Evolutionary conservation across 495 filamentous ascomycete genomes (phyloP).

Genomic region (Parathielavia appendiculata): DNA sequence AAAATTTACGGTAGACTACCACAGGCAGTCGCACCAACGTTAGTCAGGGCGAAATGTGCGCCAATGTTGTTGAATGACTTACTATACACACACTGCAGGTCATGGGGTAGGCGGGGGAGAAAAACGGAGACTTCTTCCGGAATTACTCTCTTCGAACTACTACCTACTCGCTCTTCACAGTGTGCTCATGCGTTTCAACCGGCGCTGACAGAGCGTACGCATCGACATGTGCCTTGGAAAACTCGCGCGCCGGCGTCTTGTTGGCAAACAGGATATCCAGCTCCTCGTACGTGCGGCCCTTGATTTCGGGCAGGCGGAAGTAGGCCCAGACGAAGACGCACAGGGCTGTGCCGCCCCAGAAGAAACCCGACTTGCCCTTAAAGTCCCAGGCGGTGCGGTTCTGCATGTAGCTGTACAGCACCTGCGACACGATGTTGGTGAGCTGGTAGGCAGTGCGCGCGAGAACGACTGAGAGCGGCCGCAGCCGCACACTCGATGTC

Average conservation of each 20-base stretch:
- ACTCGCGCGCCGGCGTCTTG: constrained; percentile 7
- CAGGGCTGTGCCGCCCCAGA: constrained; percentile 54
- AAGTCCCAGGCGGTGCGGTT: constrained; percentile 60
- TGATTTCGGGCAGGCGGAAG: constrained; percentile 57
- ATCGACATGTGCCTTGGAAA: background rate
- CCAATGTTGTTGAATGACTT: too few relatives aligned
- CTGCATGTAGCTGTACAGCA: constrained; percentile 63
- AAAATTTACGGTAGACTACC: too few relatives aligned
- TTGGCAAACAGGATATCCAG: constrained; percentile 44
- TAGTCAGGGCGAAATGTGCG: too few relatives aligned
- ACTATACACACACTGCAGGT: too few relatives aligned
- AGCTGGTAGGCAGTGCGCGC: constrained; percentile 56
- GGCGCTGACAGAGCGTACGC: background rate
- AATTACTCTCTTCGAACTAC: background rate
- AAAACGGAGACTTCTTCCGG: too few relatives aligned
- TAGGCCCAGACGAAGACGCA: constrained; percentile 46
- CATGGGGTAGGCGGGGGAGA: too few relatives aligned
- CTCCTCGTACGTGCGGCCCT: constrained; percentile 56
- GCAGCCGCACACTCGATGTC: constrained; percentile 51
- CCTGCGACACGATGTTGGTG: constrained; percentile 53
- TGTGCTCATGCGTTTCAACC: background rate
- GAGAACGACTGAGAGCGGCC: constrained; percentile 59
- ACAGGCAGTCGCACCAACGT: too few relatives aligned
- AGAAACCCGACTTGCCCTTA: constrained; percentile 62
- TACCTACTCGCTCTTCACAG: background rate